Conservation (phyloP, 1,284 basidiomycete genomes). For the Spongispora temasekensis region DNA sequence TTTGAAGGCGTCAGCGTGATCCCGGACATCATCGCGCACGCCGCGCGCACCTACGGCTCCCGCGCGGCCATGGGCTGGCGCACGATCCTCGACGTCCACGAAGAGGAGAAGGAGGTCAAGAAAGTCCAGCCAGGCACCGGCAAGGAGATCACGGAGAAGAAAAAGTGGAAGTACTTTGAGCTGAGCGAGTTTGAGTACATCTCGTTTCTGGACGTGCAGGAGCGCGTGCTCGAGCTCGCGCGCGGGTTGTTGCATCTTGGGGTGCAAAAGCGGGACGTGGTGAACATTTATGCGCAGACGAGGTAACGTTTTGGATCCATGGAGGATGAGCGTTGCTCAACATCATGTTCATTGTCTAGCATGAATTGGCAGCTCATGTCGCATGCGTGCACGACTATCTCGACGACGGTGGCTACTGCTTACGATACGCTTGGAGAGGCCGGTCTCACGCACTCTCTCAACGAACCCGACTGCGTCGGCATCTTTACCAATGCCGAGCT, state of each 20-base stretch:
- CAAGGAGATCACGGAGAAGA: slow-evolving; percentile 82
- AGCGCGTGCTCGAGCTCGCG: slow-evolving; percentile 63
- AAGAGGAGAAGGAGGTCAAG: slow-evolving; percentile 90
- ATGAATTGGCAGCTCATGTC: slow-evolving; percentile 90
- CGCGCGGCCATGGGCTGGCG: too few relatives aligned
- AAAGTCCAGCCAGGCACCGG: slow-evolving; percentile 84
- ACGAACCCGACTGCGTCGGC: slow-evolving; percentile 86
- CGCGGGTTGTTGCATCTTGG: slow-evolving; percentile 79
- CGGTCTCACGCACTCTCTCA: slow-evolving; percentile 89
- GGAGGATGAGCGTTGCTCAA: not conserved
- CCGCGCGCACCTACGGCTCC: slow-evolving; percentile 73
- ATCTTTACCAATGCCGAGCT: slow-evolving; percentile 95
- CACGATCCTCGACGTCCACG: too few relatives aligned
- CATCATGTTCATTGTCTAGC: too few relatives aligned
- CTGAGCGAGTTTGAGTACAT: slow-evolving; percentile 87
- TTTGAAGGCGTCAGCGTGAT: slow-evolving; percentile 82
- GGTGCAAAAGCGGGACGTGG: slow-evolving; percentile 69
- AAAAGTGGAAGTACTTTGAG: slow-evolving; percentile 96
- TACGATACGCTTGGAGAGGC: slow-evolving; percentile 95
- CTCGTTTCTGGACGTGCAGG: slow-evolving; percentile 70
- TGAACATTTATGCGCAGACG: slow-evolving; percentile 93
- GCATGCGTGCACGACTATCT: slow-evolving; percentile 78
- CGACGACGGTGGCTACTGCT: slow-evolving; percentile 87
- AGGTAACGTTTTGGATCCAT: slow-evolving; percentile 55
- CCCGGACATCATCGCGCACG: slow-evolving; percentile 76